phyloP scores from a whole-genome alignment of 192 early-diverging fungal species.

The Irineochytrium annulatum region DNA sequence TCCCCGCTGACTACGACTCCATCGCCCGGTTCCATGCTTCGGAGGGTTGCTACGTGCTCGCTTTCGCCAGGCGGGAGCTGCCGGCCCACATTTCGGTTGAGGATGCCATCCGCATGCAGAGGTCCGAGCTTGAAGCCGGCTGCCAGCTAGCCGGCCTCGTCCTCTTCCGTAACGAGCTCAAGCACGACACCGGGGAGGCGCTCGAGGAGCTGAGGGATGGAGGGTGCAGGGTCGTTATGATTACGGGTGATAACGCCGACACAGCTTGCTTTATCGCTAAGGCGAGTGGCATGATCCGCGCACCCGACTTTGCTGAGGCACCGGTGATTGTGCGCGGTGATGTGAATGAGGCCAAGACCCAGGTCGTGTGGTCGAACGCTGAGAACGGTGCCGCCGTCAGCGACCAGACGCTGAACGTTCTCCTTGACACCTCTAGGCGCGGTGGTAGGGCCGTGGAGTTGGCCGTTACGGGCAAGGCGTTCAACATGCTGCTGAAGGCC shows the following conservation, averaged over 20 bases:
- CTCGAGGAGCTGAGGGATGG: constrained; percentile 64
- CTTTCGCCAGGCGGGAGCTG: constrained; percentile 63
- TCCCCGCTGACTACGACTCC: constrained; percentile 57
- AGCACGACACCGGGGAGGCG: constrained; percentile 63
- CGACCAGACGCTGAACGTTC: background rate
- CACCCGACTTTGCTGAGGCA: constrained; percentile 51
- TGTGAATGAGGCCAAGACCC: background rate
- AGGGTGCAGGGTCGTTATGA: constrained; percentile 71
- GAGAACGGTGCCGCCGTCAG: constrained; percentile 7
- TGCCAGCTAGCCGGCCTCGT: constrained; percentile 54
- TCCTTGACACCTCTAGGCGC: constrained; percentile 3
- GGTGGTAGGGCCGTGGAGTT: constrained; percentile 50
- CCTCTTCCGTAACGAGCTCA: constrained; percentile 74
- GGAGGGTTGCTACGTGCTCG: constrained; percentile 79
- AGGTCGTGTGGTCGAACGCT: constrained; percentile 25
- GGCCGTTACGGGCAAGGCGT: constrained; percentile 69
- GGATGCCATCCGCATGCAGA: constrained; percentile 39
- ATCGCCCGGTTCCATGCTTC: constrained; percentile 56
- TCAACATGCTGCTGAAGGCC: constrained; percentile 42
- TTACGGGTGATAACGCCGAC: constrained; percentile 75
- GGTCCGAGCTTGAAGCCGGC: constrained; percentile 61
- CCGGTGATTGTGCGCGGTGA: constrained; percentile 35
- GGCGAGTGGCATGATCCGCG: constrained; percentile 59
- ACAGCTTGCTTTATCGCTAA: constrained; percentile 71
- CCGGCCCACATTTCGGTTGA: constrained; percentile 31